Percentiles rank a stretch among this genome's conserved stretches.
Conservation (phyloP, 2,329 filamentous ascomycete genomes). For the Ascochyta viciae-villosae region DNA sequence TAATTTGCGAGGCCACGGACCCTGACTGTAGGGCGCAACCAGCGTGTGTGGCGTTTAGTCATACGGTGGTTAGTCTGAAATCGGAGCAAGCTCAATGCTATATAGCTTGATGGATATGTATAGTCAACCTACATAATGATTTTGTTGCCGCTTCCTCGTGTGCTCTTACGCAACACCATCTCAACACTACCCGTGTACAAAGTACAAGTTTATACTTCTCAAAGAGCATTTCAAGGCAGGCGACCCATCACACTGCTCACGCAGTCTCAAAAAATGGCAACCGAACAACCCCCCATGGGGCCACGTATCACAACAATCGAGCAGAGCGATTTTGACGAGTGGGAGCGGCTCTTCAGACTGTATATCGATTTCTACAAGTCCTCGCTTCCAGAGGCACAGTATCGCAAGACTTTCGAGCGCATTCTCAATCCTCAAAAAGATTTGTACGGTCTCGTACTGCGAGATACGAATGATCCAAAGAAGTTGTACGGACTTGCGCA, state of each 20-base stretch:
- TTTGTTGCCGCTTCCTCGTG: neutral
- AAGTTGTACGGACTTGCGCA: conserved; percentile 17
- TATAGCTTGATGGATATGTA: no score
- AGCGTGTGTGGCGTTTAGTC: conserved; percentile 4
- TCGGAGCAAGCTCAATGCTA: no score
- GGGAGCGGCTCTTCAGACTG: conserved; percentile 16
- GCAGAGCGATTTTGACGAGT: conserved; percentile 8
- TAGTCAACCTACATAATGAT: neutral
- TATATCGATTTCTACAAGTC: conserved; percentile 23
- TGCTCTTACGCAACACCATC: no score
- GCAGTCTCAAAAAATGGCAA: neutral
- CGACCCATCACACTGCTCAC: neutral
- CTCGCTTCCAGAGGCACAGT: conserved; percentile 15
- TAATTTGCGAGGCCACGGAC: conserved; percentile 6
- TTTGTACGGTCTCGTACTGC: conserved; percentile 7
- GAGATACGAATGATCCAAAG: conserved; percentile 3
- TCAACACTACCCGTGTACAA: no score
- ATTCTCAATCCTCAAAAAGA: conserved; percentile 8
- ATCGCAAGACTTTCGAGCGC: conserved; percentile 15
- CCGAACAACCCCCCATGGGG: neutral
- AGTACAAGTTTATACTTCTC: no score
- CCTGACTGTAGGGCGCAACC: neutral
- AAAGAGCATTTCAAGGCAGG: no score
- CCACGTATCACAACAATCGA: conserved; percentile 6
- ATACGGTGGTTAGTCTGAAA: no score